A percentile compares a stretch with the other conserved stretches of the same genome.
phyloP scores from a whole-genome alignment of 1,284 basidiomycete species.

The Malassezia nana region DNA sequence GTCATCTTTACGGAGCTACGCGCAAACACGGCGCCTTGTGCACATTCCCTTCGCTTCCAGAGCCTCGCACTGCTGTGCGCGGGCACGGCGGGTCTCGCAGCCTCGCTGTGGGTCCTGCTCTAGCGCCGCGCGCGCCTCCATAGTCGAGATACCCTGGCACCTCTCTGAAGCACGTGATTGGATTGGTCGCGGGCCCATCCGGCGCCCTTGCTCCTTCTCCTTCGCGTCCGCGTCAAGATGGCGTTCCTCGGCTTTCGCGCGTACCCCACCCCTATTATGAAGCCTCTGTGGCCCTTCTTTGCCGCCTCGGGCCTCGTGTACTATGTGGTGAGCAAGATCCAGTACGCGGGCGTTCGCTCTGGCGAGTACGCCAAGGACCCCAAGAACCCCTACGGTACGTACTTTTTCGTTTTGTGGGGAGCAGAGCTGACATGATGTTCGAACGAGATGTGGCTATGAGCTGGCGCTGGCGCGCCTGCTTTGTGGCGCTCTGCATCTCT shows the following conservation, averaged over 20 bases:
- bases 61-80: neutral
- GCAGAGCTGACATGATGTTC: neutral
- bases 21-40: slow-evolving; percentile 17
- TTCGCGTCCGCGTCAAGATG: slow-evolving; percentile 19
- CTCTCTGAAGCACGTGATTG: slow-evolving; percentile 15
- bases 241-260: slow-evolving; percentile 42
- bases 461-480: neutral
- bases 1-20: slow-evolving; percentile 44
- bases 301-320: slow-evolving; percentile 38
- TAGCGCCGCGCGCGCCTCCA: neutral
- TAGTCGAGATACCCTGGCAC: slow-evolving; percentile 16
- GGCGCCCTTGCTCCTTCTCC: neutral
- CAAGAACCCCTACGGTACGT: slow-evolving; percentile 45
- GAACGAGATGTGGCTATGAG: neutral
- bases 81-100: neutral
- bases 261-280: slow-evolving; percentile 44
- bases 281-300: slow-evolving; percentile 46
- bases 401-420: neutral
- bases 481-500: neutral
- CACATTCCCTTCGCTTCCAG: neutral
- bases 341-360: slow-evolving; percentile 33
- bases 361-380: slow-evolving; percentile 43
- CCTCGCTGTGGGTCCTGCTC: neutral
- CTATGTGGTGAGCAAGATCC: slow-evolving; percentile 38
- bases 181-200: neutral